These are phyloP conservation scores for Aegilops sharonensis DNA, from an alignment of 176 grass and related monocot species.

Conservation along the genomic window DNA sequence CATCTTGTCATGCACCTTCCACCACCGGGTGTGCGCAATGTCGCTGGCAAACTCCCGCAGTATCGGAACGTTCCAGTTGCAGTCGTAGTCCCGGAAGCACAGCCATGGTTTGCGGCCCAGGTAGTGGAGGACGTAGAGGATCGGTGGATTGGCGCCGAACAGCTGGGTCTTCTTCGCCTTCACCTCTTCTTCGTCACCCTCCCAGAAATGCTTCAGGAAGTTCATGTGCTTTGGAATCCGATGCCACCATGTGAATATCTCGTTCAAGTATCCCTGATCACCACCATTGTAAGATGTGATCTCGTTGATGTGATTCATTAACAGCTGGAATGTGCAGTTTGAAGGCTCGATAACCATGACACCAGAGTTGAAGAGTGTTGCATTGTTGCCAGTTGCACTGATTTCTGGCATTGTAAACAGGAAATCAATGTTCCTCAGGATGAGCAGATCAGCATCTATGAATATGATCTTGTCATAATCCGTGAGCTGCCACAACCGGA, in stretches of 20 bases:
- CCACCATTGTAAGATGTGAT: conserved; percentile 91
- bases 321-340: conserved; percentile 85
- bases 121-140: conserved; percentile 84
- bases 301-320: conserved; percentile 95
- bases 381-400: conserved; percentile 80
- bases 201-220: conserved; percentile 98
- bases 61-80: conserved; percentile 83
- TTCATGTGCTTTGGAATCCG: conserved; percentile 90
- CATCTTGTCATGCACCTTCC: conserved; percentile 84
- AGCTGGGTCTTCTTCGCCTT: conserved; percentile 77
- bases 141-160: conserved; percentile 69
- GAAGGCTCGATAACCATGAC: conserved; percentile 94
- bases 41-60: conserved; percentile 83
- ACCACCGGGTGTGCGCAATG: conserved; percentile 70
- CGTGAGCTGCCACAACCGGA: conserved; percentile 92
- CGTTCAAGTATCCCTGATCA: conserved; percentile 90
- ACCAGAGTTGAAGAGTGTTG: conserved; percentile 91
- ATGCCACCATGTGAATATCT: conserved; percentile 99
- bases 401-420: conserved; percentile 90
- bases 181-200: conserved; percentile 75
- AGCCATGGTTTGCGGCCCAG: conserved; percentile 80
- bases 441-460: conserved; percentile 91
- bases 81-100: conserved; percentile 92
- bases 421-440: conserved; percentile 88
- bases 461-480: conserved; percentile 99